Base-by-base conservation (phyloP, 1,139 yeast genomes). In the Eremothecium cymbalariae region DNA sequence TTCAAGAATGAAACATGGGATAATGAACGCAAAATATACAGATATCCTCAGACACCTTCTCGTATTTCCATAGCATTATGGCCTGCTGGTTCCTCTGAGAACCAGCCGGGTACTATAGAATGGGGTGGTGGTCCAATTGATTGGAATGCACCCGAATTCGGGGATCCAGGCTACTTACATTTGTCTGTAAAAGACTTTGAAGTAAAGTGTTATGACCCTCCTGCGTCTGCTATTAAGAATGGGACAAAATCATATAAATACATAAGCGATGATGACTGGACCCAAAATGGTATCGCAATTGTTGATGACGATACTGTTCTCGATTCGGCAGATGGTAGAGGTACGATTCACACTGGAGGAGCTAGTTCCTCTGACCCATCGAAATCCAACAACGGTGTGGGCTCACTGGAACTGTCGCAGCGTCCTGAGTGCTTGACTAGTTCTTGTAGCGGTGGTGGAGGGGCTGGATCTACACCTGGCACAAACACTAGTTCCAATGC, bases 111-210 rank as follows among this genome's bases (percentile, higher is more conserved):
- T 63, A 86, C 95, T 23, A 68, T 77, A 47, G 83, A 72, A 46
- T 86, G 96, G 96, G 94, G 95, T 31, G 96, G 96, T 63, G 96
- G 96, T 61, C 66, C 51, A 13, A 75, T 86, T 45, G 68, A 85
- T 64, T 88, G 96, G 95, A 63, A 78, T 57, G 70, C 90, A 20
- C 59, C 67, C 4, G 95, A 85, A 59, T 74, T 85, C 42, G 50
- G 66, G 41, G 64, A 80, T 40, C 72, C 78, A 33, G 95, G 96
- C 18, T 86, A 85, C 63, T 78, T 74, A 62, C 84, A 75, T 54
- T 77, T 82, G 24, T 67, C 72, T 41, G 50, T 86, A 33, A 68
- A 77, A 50, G 69, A 71, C 32, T 64, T 84, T 24, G 63, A 69
- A 8, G 69, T 85, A 33, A 68, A 72, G 28, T 72, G 94, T 48